Conservation (phyloP, 495 filamentous ascomycete genomes). For the Cercophora samala region DNA sequence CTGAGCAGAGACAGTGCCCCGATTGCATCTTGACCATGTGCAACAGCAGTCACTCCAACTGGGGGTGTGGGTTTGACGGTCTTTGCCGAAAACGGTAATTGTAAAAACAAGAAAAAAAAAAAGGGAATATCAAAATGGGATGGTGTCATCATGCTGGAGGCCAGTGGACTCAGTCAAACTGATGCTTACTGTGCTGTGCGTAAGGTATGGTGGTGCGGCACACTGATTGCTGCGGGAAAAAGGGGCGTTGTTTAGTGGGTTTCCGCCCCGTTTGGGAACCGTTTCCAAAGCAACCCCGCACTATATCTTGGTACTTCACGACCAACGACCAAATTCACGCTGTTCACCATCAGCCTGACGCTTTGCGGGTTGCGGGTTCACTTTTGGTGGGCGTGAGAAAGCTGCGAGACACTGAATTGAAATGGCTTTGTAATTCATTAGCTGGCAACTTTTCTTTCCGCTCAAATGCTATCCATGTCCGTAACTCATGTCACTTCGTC, state of each 20-base stretch:
- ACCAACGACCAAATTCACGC: not conserved
- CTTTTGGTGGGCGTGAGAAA: not conserved
- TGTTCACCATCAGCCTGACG: not conserved
- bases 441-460: not conserved
- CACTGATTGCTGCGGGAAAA: not conserved
- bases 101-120: no score
- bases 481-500: not conserved
- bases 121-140: no score
- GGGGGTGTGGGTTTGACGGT: no score
- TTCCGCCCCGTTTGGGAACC: conserved; percentile 15
- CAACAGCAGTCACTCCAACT: no score
- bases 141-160: no score
- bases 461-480: not conserved
- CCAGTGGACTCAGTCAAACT: no score
- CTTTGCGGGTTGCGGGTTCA: not conserved
- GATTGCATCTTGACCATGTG: no score
- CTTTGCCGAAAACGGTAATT: no score
- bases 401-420: not conserved
- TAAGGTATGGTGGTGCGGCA: not conserved
- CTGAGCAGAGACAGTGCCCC: no score
- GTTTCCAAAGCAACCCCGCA: conserved; percentile 26
- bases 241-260: conserved; percentile 15
- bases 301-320: not conserved
- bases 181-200: no score
- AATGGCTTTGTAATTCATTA: not conserved